A percentile compares a stretch with the other conserved stretches of the same genome.
Evolutionary conservation across 495 filamentous ascomycete genomes (phyloP).

Genomic region (Lichenothelia convexa): DNA sequence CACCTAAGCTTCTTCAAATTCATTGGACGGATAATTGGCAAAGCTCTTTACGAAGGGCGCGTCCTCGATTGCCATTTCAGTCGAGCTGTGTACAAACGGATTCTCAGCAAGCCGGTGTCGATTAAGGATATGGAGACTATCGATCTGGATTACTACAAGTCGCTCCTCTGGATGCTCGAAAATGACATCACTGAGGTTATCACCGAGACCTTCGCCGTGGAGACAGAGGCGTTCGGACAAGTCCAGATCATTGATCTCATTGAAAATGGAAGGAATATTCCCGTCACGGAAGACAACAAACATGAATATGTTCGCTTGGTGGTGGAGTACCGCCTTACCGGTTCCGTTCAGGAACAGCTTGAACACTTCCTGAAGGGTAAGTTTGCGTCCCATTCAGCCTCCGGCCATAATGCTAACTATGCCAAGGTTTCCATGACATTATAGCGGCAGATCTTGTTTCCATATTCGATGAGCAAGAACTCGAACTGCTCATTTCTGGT

Average conservation of each 20-base stretch:
- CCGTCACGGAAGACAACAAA: conserved; percentile 96
- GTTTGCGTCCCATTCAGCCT: conserved; percentile 10
- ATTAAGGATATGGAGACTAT: conserved; percentile 99
- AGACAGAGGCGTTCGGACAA: conserved; percentile 83
- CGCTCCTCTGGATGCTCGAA: conserved; percentile 95
- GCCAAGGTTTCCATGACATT: conserved; percentile 85
- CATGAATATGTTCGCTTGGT: conserved; percentile 87
- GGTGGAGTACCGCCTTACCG: conserved; percentile 81
- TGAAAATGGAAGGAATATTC: conserved; percentile 71
- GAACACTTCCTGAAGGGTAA: conserved; percentile 89
- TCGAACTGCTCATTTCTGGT: conserved; percentile 92
- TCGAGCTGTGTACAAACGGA: conserved; percentile 92
- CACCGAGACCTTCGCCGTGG: conserved; percentile 88
- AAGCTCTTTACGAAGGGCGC: conserved; percentile 90
- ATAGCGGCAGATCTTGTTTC: conserved; percentile 84
- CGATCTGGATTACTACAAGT: conserved; percentile 97
- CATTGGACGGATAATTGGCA: conserved; percentile 95
- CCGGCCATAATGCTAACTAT: conserved; percentile 11
- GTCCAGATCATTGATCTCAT: conserved; percentile 73
- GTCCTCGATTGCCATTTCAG: conserved; percentile 98
- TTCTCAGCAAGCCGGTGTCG: conserved; percentile 82
- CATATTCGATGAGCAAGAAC: conserved; percentile 97
- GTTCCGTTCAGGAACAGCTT: conserved; percentile 83
- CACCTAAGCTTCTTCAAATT: conserved; percentile 99
- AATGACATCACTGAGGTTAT: conserved; percentile 99